Evolutionary conservation across 768 basidiomycete species (phyloP).

Genomic region (Hygrophorus russula): DNA sequence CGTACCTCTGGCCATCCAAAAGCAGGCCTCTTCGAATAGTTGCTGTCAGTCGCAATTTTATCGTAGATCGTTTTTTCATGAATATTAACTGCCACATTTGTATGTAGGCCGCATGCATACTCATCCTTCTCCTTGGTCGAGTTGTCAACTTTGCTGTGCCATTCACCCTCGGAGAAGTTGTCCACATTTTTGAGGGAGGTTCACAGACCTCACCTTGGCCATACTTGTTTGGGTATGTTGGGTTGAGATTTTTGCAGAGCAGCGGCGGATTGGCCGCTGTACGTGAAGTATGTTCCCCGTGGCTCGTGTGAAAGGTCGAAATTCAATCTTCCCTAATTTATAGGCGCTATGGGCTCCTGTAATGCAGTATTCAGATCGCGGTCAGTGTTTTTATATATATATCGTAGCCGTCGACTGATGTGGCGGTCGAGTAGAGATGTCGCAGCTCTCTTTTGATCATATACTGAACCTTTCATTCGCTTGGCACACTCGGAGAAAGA

Average conservation of each 20-base stretch:
- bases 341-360: slow-evolving; percentile 78
- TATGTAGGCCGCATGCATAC: slow-evolving; percentile 48
- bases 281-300: slow-evolving; percentile 33
- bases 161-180: slow-evolving; percentile 53
- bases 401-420: slow-evolving; percentile 1
- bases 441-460: slow-evolving; percentile 76
- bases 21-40: slow-evolving; percentile 54
- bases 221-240: slow-evolving; percentile 56
- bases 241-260: slow-evolving; percentile 63
- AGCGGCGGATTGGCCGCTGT: slow-evolving; percentile 66
- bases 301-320: slow-evolving; percentile 1
- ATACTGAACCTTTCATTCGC: slow-evolving; percentile 77
- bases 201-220: slow-evolving; percentile 49
- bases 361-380: slow-evolving; percentile 78
- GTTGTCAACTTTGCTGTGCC: slow-evolving; percentile 69
- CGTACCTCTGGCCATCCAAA: slow-evolving; percentile 80
- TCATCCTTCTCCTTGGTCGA: slow-evolving; percentile 64
- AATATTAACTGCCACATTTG: slow-evolving; percentile 1
- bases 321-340: not conserved
- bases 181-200: slow-evolving; percentile 41
- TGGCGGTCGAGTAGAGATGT: slow-evolving; percentile 52
- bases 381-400: slow-evolving; percentile 17
- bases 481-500: slow-evolving; percentile 74
- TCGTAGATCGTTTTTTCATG: slow-evolving; percentile 1
- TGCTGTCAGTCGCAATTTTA: slow-evolving; percentile 32